Evolutionary conservation across 1,284 basidiomycete species (phyloP).

Genomic region (Dichomitus squalens): DNA sequence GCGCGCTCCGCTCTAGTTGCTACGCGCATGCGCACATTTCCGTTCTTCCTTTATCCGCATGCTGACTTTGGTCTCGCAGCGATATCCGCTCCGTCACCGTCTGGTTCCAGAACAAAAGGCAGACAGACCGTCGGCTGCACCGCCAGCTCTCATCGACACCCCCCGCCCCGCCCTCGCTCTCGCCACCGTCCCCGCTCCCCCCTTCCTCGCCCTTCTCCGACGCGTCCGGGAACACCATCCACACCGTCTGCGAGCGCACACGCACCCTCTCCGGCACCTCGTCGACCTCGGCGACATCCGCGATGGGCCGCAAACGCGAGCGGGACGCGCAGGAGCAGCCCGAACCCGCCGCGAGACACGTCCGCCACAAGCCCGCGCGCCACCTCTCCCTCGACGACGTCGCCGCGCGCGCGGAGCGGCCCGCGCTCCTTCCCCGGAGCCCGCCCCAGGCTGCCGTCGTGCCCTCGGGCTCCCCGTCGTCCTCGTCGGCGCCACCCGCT

Average conservation of each 20-base stretch:
- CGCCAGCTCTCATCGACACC: conserved; percentile 41
- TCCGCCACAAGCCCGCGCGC: conserved; percentile 21
- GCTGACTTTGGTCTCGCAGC: conserved; percentile 39
- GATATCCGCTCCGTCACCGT: conserved; percentile 78
- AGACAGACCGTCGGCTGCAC: conserved; percentile 68
- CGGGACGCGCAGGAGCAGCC: neutral
- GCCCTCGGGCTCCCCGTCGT: neutral
- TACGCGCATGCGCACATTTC: neutral
- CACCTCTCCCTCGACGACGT: conserved; percentile 59
- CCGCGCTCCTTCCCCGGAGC: conserved; percentile 20
- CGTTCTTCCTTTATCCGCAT: neutral
- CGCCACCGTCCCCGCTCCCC: conserved; percentile 24
- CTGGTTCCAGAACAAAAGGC: conserved; percentile 84
- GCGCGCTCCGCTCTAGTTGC: neutral
- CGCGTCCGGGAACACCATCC: conserved; percentile 30
- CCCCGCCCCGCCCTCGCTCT: conserved; percentile 42
- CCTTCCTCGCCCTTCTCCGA: conserved; percentile 29
- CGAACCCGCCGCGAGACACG: neutral
- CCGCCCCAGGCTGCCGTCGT: conserved; percentile 12
- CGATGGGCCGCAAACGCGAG: conserved; percentile 9
- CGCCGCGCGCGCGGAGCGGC: conserved; percentile 34
- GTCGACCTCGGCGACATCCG: conserved; percentile 3
- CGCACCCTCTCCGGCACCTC: conserved; percentile 17
- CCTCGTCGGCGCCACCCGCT: conserved; percentile 15
- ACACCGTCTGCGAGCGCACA: conserved; percentile 29